phyloP scores from a whole-genome alignment of 257 asterid species.

The Cynanchum wilfordii region DNA sequence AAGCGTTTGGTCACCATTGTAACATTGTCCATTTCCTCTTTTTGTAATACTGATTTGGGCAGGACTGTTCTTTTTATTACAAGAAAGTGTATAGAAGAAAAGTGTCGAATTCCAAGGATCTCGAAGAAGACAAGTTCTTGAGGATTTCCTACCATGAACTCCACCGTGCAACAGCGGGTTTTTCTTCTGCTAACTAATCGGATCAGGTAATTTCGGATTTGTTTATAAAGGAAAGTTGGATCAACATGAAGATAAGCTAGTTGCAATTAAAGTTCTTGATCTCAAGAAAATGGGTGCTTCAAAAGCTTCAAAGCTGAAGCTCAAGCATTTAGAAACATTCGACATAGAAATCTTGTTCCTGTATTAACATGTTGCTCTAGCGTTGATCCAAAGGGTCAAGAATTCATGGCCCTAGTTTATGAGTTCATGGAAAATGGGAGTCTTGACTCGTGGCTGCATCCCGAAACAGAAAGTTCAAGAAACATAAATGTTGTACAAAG shows the following conservation, averaged over 20 bases:
- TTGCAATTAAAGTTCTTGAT: not conserved
- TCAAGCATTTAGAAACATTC: not conserved
- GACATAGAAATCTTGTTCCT: not conserved
- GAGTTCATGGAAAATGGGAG: slow-evolving; percentile 22
- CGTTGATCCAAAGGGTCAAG: not conserved
- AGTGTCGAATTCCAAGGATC: too few relatives aligned
- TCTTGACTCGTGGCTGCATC: too few relatives aligned
- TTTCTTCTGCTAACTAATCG: too few relatives aligned
- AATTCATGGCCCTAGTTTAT: slow-evolving; percentile 1
- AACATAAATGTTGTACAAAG: slow-evolving; percentile 7
- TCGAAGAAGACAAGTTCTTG: too few relatives aligned
- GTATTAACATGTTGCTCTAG: not conserved
- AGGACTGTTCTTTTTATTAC: not conserved
- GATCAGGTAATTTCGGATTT: not conserved
- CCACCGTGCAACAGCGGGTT: too few relatives aligned
- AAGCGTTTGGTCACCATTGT: not conserved
- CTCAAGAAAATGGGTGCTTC: not conserved
- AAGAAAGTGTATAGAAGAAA: not conserved
- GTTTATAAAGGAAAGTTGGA: not conserved
- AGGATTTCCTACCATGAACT: too few relatives aligned
- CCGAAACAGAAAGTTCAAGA: not conserved
- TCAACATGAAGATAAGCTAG: not conserved
- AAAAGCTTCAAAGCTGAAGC: not conserved
- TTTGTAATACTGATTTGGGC: not conserved
- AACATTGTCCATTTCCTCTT: not conserved